These are phyloP conservation scores for Trypanosoma vivax DNA, from an alignment of 208 protist genomes.

Conservation along the genomic window DNA sequence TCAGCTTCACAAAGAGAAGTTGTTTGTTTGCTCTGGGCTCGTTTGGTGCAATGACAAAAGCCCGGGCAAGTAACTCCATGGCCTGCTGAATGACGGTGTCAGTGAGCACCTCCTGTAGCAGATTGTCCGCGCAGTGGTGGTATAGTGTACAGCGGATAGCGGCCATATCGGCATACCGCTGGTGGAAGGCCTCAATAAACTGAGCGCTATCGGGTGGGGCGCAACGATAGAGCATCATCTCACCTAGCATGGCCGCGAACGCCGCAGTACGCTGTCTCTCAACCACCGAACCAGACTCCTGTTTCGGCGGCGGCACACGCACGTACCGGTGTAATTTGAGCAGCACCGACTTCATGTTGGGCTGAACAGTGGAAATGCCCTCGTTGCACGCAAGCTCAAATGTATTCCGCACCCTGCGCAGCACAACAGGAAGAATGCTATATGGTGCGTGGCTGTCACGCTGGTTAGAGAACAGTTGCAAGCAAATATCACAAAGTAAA, in stretches of 20 bases:
- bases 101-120: slow-evolving; percentile 48
- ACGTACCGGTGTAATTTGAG: slow-evolving; percentile 55
- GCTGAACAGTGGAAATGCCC: slow-evolving; percentile 32
- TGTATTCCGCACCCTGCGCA: slow-evolving; percentile 46
- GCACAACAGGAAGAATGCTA: slow-evolving; percentile 46
- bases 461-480: slow-evolving; percentile 20
- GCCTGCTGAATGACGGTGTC: slow-evolving; percentile 30
- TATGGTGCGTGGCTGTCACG: slow-evolving; percentile 36
- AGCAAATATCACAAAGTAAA: slow-evolving; percentile 23
- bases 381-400: slow-evolving; percentile 50
- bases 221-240: slow-evolving; percentile 43
- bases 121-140: slow-evolving; percentile 44
- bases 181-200: slow-evolving; percentile 65
- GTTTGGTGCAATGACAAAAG: slow-evolving; percentile 34
- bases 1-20: slow-evolving; percentile 50
- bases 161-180: slow-evolving; percentile 25
- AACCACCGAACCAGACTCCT: slow-evolving; percentile 8
- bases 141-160: slow-evolving; percentile 68
- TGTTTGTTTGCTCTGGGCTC: slow-evolving; percentile 22
- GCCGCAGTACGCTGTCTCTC: slow-evolving; percentile 31
- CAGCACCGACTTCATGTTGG: slow-evolving; percentile 38
- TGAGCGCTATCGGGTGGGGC: slow-evolving; percentile 30
- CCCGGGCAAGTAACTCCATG: slow-evolving; percentile 44
- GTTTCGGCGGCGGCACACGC: slow-evolving; percentile 19
- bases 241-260: slow-evolving; percentile 48